These are phyloP conservation scores for Blastobotrys persicus DNA, from an alignment of 1,139 yeast species.

Conservation along the genomic window DNA sequence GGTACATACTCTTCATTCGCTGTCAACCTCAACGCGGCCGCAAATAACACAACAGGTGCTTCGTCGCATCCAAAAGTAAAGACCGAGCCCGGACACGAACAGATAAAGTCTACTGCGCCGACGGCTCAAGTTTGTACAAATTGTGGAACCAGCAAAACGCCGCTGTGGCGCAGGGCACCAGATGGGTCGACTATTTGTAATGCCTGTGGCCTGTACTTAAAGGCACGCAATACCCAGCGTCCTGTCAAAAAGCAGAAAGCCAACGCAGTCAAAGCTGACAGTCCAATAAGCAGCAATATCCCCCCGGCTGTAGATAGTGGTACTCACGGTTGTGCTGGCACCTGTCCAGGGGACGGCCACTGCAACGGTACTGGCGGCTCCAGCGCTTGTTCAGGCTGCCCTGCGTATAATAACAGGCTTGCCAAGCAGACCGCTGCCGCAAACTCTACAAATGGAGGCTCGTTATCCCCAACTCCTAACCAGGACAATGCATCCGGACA, in stretches of 20 bases:
- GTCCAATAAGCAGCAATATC: neutral
- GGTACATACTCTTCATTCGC: constrained; percentile 14
- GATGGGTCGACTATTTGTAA: constrained; percentile 65
- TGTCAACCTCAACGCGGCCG: constrained; percentile 6
- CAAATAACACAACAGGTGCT: neutral
- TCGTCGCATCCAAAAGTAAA: neutral
- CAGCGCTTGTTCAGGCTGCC: constrained; percentile 77
- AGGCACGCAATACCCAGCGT: constrained; percentile 43
- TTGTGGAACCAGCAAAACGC: constrained; percentile 67
- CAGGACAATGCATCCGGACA: neutral
- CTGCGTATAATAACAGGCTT: constrained; percentile 72
- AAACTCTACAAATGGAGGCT: neutral
- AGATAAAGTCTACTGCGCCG: constrained; percentile 12
- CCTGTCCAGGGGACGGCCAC: constrained; percentile 79
- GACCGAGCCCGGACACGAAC: neutral
- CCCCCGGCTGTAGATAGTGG: neutral
- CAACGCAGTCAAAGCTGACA: neutral
- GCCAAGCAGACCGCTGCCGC: constrained; percentile 23
- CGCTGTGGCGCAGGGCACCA: constrained; percentile 68
- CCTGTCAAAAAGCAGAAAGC: constrained; percentile 51
- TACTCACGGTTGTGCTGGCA: constrained; percentile 41
- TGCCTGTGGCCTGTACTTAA: constrained; percentile 60
- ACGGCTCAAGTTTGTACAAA: constrained; percentile 54
- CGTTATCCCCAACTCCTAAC: neutral
- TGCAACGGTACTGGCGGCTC: constrained; percentile 89